Conservation (phyloP, 306 rosid genomes). For the Gillenia trifoliata region DNA sequence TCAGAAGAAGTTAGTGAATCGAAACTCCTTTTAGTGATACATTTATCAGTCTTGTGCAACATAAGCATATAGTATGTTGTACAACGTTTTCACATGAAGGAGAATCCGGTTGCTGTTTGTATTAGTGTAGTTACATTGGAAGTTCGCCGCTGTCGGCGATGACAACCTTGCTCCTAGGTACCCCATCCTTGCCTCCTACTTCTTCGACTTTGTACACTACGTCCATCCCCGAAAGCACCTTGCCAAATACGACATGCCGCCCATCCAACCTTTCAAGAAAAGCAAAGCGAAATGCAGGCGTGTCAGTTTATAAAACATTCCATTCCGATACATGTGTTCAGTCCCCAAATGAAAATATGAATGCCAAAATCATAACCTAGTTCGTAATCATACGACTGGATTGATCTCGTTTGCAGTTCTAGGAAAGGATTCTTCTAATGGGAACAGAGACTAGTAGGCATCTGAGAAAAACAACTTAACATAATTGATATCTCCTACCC, state of each 20-base stretch:
- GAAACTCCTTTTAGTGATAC: background rate
- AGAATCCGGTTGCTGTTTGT: background rate
- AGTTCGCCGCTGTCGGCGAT: constrained; percentile 53
- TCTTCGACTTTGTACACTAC: constrained; percentile 44
- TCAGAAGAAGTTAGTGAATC: background rate
- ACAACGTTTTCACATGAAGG: background rate
- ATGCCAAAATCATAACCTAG: background rate
- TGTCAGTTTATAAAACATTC: background rate
- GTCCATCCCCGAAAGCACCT: constrained; percentile 53
- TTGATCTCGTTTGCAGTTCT: background rate
- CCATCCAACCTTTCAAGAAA: constrained; percentile 69
- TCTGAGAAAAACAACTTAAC: background rate
- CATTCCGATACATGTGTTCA: background rate
- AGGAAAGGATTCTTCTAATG: background rate
- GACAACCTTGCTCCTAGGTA: constrained; percentile 33
- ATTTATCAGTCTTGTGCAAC: background rate
- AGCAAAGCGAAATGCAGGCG: constrained; percentile 18
- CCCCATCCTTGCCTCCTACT: constrained; percentile 33
- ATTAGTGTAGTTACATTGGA: constrained; percentile 13
- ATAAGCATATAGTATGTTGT: background rate
- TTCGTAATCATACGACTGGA: background rate
- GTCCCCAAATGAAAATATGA: background rate
- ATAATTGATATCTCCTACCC: background rate
- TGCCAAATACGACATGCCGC: constrained; percentile 61
- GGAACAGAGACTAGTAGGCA: background rate